Conservation (phyloP, 805 yeast genomes). For the Lachancea lanzarotensis region DNA sequence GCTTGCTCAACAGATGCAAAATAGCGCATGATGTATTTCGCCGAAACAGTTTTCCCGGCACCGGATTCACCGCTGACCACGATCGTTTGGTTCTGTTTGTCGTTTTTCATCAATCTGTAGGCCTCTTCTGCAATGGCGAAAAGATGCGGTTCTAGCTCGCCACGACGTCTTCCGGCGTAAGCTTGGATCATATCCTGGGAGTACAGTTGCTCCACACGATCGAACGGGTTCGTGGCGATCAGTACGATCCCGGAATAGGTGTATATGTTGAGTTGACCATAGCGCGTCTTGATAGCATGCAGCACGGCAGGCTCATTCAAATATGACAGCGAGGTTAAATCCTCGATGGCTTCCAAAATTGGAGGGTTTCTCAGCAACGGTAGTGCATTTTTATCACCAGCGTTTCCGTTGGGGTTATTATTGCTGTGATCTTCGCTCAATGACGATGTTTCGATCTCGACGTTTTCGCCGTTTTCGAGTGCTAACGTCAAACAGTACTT, state of each 20-base stretch:
- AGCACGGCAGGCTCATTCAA: slow-evolving; percentile 94
- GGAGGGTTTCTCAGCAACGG: slow-evolving; percentile 91
- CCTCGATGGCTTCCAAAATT: slow-evolving; percentile 87
- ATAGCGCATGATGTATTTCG: slow-evolving; percentile 95
- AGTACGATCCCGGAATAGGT: slow-evolving; percentile 96
- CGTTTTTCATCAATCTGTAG: slow-evolving; percentile 86
- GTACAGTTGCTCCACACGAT: slow-evolving; percentile 82
- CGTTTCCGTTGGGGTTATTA: slow-evolving; percentile 18
- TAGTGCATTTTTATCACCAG: slow-evolving; percentile 24
- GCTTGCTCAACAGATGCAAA: slow-evolving; percentile 83
- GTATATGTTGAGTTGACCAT: slow-evolving; percentile 83
- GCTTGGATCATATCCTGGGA: slow-evolving; percentile 91
- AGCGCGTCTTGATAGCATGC: slow-evolving; percentile 86
- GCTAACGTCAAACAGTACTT: slow-evolving; percentile 46
- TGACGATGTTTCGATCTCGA: slow-evolving; percentile 42
- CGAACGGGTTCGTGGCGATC: slow-evolving; percentile 95
- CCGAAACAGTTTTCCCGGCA: slow-evolving; percentile 97
- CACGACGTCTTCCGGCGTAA: slow-evolving; percentile 86
- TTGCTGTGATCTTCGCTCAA: slow-evolving; percentile 25
- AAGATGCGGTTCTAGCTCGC: slow-evolving; percentile 93
- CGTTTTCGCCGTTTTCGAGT: slow-evolving; percentile 44
- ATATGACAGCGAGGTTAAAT: slow-evolving; percentile 84
- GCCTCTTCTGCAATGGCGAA: slow-evolving; percentile 98
- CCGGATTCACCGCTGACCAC: slow-evolving; percentile 98
- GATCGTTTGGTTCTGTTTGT: slow-evolving; percentile 82